Base-by-base conservation (phyloP, 2,329 filamentous ascomycete species). In the Parascedosporium putredinis region DNA sequence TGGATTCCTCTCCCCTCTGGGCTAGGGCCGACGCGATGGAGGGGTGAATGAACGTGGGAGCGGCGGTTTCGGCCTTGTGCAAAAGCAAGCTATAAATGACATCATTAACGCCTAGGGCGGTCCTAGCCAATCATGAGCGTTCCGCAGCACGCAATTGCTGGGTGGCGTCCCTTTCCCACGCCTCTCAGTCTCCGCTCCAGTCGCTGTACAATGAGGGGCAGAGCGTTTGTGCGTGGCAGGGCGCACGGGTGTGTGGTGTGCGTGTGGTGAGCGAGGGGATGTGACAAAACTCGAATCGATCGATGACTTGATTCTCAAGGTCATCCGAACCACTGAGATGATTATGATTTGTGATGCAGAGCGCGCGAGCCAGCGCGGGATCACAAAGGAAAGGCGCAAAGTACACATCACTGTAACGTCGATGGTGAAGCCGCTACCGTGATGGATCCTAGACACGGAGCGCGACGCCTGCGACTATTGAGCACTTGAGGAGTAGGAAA, bases 101-200 rank as follows among this genome's bases (percentile, higher is more conserved):
- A 63, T 59, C 58, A 63, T 62, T 53, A 53, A 53, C 57, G 47
- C 44, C 49, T 31, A 48, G 48, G 50, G 53, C 51, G 40, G 47
- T 45, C 20, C 51, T 14, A 55, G 54, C 63, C 62, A 65, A 65
- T 64, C 49, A 60, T 12, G 44, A 14, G 7, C 12, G 47, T 23
- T 50, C 33, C 53, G 52, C 60, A 65, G 58, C 61, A 64, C 64
- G 64, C 61, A 59, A 66, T 66, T 49, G 14, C n/a, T 34, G 18
- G n/a, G 47, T 50, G 38, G 29, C 47, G 29, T 36, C 36, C 25
- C 22, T 49, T 49, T 48, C n/a, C n/a, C n/a, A n/a, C n/a, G n/a
- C n/a, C n/a, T n/a, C n/a, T n/a, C n/a, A n/a, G n/a, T n/a, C n/a
- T n/a, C n/a, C n/a, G n/a, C n/a, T n/a, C n/a, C n/a, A n/a, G n/a